Base-by-base conservation (phyloP, 2,329 filamentous ascomycete species). In the Herpotrichia juniperi region DNA sequence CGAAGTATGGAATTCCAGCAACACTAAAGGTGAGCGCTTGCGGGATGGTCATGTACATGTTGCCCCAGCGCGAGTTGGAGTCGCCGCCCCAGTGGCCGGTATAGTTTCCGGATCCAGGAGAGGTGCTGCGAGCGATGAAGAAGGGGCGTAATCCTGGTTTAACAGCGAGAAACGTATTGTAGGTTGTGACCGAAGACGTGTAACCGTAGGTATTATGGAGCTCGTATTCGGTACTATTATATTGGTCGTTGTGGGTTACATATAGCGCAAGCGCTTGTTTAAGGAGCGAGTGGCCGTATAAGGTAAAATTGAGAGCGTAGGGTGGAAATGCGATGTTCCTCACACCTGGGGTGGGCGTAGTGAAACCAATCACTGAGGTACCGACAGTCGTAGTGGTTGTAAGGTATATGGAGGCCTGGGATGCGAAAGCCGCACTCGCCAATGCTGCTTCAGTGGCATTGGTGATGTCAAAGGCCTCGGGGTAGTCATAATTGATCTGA, bases 1-100 rank as follows among this genome's bases (percentile, higher is more conserved):
- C 86, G 59, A 88, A 87, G 86, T 90, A 89, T 5, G 88, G 87
- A 22, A 90, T 83, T 24, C 87, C 87, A 55, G 87, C 89, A 4
- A 90, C 24, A 22, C 25, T 34, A 22, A 90, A 91, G 10, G 83
- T 84, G 0, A 93, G 78, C 1, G 87, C 88, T 68, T 91, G 87
- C 0, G 87, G 83, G 63, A 93, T 92, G 14, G 85, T 85, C 71
- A 87, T 85, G 69, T 81, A 87, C 82, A 91, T 87, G 66, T 84
- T 87, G 0, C 81, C 79, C 83, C 73, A n/a, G n/a, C n/a, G n/a
- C n/a, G n/a, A n/a, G n/a, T n/a, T n/a, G n/a, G n/a, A n/a, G n/a
- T n/a, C n/a, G n/a, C n/a, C n/a, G n/a, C n/a, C n/a, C 81, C 81
- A 83, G 58, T 83, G 80, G 19, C 79, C 80, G 31, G 83, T 79